These are phyloP conservation scores for Infundibulicybe gibba DNA, from an alignment of 768 basidiomycete species.

Conservation along the genomic window DNA sequence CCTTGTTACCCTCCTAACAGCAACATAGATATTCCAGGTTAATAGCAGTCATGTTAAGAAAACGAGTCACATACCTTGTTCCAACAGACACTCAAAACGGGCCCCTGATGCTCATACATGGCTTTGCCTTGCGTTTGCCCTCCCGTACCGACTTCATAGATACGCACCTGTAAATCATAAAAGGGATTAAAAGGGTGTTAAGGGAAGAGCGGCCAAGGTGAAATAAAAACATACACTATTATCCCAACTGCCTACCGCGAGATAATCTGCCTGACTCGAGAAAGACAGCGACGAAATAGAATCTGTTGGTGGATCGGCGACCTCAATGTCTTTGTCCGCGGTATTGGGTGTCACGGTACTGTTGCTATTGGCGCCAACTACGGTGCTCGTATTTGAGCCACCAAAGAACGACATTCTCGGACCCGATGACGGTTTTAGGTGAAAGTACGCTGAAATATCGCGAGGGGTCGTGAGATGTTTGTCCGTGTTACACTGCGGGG, in stretches of 20 bases:
- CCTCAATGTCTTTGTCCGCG: slow-evolving; percentile 76
- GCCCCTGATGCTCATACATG: slow-evolving; percentile 87
- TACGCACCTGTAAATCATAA: slow-evolving; percentile 84
- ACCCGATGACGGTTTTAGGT: not conserved
- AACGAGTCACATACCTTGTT: slow-evolving; percentile 61
- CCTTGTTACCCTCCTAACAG: slow-evolving; percentile 79
- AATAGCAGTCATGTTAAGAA: not conserved
- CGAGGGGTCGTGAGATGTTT: no score
- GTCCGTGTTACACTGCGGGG: no score
- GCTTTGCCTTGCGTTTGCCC: slow-evolving; percentile 88
- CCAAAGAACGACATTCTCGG: slow-evolving; percentile 37
- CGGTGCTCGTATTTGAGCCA: slow-evolving; percentile 20
- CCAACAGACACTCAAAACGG: slow-evolving; percentile 88
- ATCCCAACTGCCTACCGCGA: slow-evolving; percentile 94
- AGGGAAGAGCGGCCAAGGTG: no score
- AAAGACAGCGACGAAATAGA: slow-evolving; percentile 85
- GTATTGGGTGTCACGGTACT: slow-evolving; percentile 25
- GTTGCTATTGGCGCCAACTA: slow-evolving; percentile 16
- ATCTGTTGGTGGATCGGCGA: slow-evolving; percentile 78
- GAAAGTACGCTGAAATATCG: no score
- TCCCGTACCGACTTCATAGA: slow-evolving; percentile 83
- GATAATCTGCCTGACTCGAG: slow-evolving; percentile 80
- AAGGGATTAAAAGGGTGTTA: no score
- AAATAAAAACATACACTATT: slow-evolving; percentile 61
- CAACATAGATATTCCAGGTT: no score